Evolutionary conservation across 1,284 basidiomycete species (phyloP), one percentile per base, ranked within the genome.

Genomic region (Ceratobasidium sp.): DNA sequence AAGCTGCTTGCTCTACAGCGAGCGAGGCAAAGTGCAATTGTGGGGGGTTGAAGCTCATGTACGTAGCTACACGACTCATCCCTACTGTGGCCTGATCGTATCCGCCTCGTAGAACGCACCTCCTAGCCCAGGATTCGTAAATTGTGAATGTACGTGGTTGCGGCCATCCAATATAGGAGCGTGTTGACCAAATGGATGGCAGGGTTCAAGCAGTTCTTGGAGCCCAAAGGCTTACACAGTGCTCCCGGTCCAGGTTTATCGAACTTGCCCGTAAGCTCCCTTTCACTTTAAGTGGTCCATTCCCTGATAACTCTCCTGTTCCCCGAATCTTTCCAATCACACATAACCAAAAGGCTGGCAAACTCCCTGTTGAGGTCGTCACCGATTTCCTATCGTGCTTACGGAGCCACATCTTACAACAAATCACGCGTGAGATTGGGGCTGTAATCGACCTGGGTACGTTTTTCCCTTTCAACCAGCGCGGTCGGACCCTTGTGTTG

Each of bases 381-480:
- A 82, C 90, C 46, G 92, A 93, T 79, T 94, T 91, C 79, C 81
- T 94, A 59, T 85, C 86, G 54, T 90, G 88, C 77, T 81, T 94
- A 58, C 94, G 92, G 91, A 88, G 90, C 77, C 90, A 93, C 77
- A 90, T 91, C 16, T 92, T 90, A 77, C 88, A 90, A 66, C 88
- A 91, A 77, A 93, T 94, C 76, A 92, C 90, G 18, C 85, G 87
- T 69, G 90, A 93, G 75, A 92, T 93, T 77, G 92, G 91, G 51
- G 87, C 86, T 28, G 88, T 94, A 2, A 90, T 90, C 18, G 92
- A 93, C 81, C 82, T 94, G 66, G 88, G 92, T 92, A 77, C 74
- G 86, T 54, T 14, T 58, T 53, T 58, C 44, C 2, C n/a, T 48
- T 21, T 48, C 6, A 48, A 48, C 16, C 3, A 12, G 40, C 16